Percentiles rank a stretch among this genome's conserved stretches.
Evolutionary conservation across 2,329 filamentous ascomycete genomes (phyloP).

Genomic region (Fusarium nematophilum): DNA sequence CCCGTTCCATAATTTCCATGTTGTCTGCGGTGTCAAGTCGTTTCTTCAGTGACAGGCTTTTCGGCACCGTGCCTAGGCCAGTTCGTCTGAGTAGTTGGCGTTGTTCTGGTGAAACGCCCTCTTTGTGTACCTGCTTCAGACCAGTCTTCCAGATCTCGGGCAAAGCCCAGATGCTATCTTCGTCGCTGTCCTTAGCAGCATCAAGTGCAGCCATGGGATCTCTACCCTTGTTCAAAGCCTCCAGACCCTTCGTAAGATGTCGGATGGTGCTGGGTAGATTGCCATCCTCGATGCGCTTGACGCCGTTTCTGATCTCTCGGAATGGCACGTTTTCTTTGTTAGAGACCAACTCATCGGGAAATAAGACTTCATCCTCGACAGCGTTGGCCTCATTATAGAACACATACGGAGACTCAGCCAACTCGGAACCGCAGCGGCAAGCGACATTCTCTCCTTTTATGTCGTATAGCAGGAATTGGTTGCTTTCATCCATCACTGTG

Average conservation of each 20-base stretch:
- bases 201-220: constrained; percentile 19
- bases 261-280: constrained; percentile 21
- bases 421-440: constrained; percentile 1
- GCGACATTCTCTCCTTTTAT: constrained; percentile 12
- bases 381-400: constrained; percentile 43
- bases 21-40: constrained; percentile 17
- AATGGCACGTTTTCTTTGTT: constrained; percentile 33
- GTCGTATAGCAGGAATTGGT: constrained; percentile 27
- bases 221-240: constrained; percentile 14
- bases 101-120: not conserved
- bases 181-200: constrained; percentile 9
- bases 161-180: constrained; percentile 34
- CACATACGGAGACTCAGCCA: constrained; percentile 25
- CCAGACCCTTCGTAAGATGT: constrained; percentile 20
- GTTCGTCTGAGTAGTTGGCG: constrained; percentile 21
- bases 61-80: constrained; percentile 1
- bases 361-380: constrained; percentile 41
- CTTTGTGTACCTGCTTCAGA: constrained; percentile 20
- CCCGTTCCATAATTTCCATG: constrained; percentile 42
- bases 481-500: constrained; percentile 25
- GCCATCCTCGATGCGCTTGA: constrained; percentile 31
- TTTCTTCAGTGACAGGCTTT: constrained; percentile 4
- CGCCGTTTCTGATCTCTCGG: constrained; percentile 37
- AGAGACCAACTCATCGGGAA: constrained; percentile 37
- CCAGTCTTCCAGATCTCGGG: constrained; percentile 41